Conservation (phyloP, 495 filamentous ascomycete genomes). For the Evernia prunastri region DNA sequence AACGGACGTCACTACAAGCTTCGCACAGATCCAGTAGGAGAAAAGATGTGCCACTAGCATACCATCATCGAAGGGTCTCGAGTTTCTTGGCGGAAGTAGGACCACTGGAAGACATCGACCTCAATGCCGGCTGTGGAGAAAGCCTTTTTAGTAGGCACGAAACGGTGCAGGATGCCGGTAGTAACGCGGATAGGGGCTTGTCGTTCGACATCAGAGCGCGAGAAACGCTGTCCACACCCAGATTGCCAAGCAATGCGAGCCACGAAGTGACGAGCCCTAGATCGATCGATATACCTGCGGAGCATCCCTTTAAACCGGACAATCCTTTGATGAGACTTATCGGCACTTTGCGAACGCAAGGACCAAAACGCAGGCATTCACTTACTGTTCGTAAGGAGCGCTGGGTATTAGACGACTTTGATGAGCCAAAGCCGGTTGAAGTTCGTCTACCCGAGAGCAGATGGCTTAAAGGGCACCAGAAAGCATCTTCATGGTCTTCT, state of each 20-base stretch:
- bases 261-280: not conserved
- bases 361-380: conserved; percentile 27
- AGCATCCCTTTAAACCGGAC: not conserved
- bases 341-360: conserved; percentile 44
- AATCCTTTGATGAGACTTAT: conserved; percentile 50
- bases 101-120: conserved; percentile 20
- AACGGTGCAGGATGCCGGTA: not conserved
- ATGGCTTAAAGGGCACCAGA: conserved; percentile 38
- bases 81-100: conserved; percentile 18
- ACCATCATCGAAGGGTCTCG: conserved; percentile 2
- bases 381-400: conserved; percentile 34
- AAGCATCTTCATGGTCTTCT: conserved; percentile 63
- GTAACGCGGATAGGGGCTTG: conserved; percentile 1
- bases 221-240: conserved; percentile 12
- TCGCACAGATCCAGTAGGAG: conserved; percentile 16
- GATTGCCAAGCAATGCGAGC: not conserved
- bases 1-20: conserved; percentile 6
- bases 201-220: conserved; percentile 16
- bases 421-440: conserved; percentile 28
- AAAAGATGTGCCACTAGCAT: conserved; percentile 8
- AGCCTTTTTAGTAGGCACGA: not conserved
- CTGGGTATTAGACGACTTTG: conserved; percentile 40
- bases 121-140: conserved; percentile 7
- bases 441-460: conserved; percentile 24
- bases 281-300: not conserved